A percentile compares a stretch with the other conserved stretches of the same genome.
Conservation (phyloP, 495 filamentous ascomycete genomes). For the Bacidia gigantensis region DNA sequence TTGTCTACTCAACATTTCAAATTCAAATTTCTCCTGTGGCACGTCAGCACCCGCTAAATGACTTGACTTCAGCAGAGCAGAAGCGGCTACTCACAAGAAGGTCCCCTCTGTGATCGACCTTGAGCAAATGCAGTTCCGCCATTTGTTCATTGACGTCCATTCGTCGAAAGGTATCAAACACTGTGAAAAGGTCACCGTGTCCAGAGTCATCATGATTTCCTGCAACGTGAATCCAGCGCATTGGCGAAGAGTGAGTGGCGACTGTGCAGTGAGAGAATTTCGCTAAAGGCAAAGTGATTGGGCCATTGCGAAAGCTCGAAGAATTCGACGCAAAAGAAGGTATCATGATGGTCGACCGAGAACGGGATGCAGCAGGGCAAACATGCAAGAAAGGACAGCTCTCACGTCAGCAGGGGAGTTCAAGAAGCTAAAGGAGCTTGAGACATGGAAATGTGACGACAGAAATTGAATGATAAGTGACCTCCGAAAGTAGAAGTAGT, state of each 20-base stretch:
- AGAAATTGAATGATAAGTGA: too few relatives aligned
- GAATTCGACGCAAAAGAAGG: not conserved
- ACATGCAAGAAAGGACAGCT: not conserved
- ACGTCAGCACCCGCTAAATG: not conserved
- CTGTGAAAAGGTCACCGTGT: slow-evolving; percentile 13
- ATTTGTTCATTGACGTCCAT: slow-evolving; percentile 5
- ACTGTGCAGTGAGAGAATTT: slow-evolving; percentile 17
- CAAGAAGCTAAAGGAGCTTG: not conserved
- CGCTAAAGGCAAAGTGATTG: slow-evolving; percentile 11
- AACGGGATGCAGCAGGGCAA: not conserved
- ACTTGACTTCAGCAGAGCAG: not conserved
- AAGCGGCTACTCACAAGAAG: slow-evolving; percentile 9
- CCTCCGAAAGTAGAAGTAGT: too few relatives aligned
- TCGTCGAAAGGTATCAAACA: slow-evolving; percentile 14
- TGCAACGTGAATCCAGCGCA: slow-evolving; percentile 14
- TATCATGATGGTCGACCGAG: slow-evolving; percentile 7
- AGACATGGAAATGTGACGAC: not conserved
- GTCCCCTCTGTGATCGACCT: slow-evolving; percentile 10
- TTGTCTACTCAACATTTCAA: slow-evolving; percentile 11
- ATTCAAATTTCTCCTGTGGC: slow-evolving; percentile 15
- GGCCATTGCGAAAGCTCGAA: not conserved
- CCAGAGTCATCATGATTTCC: too few relatives aligned
- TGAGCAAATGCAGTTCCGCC: slow-evolving; percentile 9
- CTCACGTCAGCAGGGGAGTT: not conserved
- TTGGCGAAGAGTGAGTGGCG: slow-evolving; percentile 1